phyloP scores from a whole-genome alignment of 371 early-diverging fungal genomes.

The Entomophthora muscae region DNA sequence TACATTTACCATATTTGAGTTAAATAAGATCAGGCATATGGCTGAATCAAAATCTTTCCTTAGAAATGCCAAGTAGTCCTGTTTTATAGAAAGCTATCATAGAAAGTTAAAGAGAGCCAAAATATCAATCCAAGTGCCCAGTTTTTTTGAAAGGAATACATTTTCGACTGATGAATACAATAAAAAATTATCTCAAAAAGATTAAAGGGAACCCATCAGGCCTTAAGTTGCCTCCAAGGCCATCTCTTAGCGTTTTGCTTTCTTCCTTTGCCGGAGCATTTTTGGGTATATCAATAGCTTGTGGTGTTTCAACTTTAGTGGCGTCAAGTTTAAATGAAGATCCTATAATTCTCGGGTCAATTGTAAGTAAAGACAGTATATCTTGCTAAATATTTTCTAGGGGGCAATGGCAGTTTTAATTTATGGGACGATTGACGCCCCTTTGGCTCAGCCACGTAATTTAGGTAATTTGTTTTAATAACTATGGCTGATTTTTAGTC shows the following conservation, averaged over 20 bases:
- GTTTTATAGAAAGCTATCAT: too few species aligned
- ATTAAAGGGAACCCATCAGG: neutral
- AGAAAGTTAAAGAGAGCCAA: too few species aligned
- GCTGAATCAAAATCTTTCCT: too few species aligned
- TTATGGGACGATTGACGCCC: constrained; percentile 47
- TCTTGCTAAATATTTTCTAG: constrained; percentile 12
- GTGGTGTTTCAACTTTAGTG: constrained; percentile 17
- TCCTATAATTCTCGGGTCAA: constrained; percentile 24
- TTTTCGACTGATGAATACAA: too few species aligned
- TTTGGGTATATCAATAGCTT: constrained; percentile 19
- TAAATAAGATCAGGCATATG: too few species aligned
- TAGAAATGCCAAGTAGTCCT: too few species aligned
- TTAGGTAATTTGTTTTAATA: constrained; percentile 19
- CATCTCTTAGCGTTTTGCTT: neutral
- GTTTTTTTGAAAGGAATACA: too few species aligned
- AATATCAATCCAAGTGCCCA: too few species aligned
- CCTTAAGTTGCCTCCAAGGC: neutral
- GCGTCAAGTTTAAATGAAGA: constrained; percentile 13
- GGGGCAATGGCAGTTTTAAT: constrained; percentile 49
- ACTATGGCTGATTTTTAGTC: constrained; percentile 19
- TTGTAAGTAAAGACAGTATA: constrained; percentile 26
- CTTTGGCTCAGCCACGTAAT: constrained; percentile 55
- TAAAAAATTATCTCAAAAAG: constrained; percentile 4
- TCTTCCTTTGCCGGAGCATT: constrained; percentile 24
- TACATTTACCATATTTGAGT: too few species aligned